Base-by-base conservation (phyloP, 208 protist genomes). In the Leishmania lainsoni region DNA sequence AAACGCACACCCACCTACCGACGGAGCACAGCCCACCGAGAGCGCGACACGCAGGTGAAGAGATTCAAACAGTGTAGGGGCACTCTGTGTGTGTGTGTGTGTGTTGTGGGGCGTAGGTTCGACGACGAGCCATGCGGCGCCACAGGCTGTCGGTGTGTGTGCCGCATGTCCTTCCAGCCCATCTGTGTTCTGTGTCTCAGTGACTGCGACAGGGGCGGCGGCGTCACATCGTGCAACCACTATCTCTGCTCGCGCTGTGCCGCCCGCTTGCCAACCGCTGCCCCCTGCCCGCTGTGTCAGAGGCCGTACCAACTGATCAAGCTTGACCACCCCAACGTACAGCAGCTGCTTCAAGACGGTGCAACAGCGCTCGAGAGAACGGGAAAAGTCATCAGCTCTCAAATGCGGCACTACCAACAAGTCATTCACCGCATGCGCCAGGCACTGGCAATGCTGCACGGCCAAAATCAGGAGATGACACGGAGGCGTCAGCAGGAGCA, bases 161-260 rank as follows among this genome's bases (percentile, higher is more conserved):
- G 51, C 48, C 52, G 76, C 32, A 97, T 96, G 94, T 72, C 89
- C 10, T 92, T 95, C 48, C 81, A 93, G 73, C 95, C 94, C 16
- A 91, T 91, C 32, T 98, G 95, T 81, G 91, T 96, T 52, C 80
- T 96, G 26, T 98, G 95, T 78, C 87, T 93, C 65, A 84, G 86
- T 32, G 89, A 91, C 78, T 97, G 93, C 84, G 93, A 97, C 78
- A 32, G 78, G 3, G 81, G 87, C 26, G 92, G 93, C 32, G 76
- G 84, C 42, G 79, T 96, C 65, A 93, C 94, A 22, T 94, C 91
- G 29, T 98, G 95, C 86, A 81, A 93, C 22, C 95, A 98, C 86
- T 98, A 97, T 77, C 80, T 98, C 75, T 98, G 95, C 82, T 82
- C 85, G 6, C 86, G 92, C 49, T 98, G 95, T 75, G 73, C 85